Base-by-base conservation (phyloP, 441 rosid species). In the Dalechampia spathulata region DNA sequence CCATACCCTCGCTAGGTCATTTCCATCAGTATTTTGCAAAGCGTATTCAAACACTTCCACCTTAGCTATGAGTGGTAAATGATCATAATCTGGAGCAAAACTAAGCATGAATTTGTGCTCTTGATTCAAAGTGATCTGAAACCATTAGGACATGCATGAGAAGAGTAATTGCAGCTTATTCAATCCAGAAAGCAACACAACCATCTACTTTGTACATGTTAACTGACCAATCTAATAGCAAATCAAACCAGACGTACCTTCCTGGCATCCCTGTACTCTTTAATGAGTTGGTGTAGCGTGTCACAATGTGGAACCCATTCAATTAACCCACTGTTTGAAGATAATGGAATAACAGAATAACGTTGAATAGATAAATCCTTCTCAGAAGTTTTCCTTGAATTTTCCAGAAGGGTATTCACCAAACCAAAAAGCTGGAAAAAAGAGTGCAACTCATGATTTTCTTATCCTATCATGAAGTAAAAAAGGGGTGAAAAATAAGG, bases 251-350 rank as follows among this genome's bases (percentile, higher is more conserved):
- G 37, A 62, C 69, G 17, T 57, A 94, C 99, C 94, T 87, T 90
- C 76, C 98, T 77, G 16, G 94, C 92, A 77, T 94, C 99, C 65
- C 98, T 80, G 74, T 86, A 90, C 67, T 94, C 99, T 61, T 86
- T 76, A 71, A 94, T 94, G 67, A 94, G 98, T 1, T 83, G 79
- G 80, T 94, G 96, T 21, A 94, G 81, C 57, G 99, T 94, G 73
- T 94, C 99, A 46, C 99, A 94, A 71, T 88, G 74, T 30, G 98
- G 96, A 67, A 94, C 99, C 98, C 99, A 94, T 65, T 68, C 98
- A 46, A 94, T 94, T 65, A 94, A 79, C 58, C 98, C 99, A 67
- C 96, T 94, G 67, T 94, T 94, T 62, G 99, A 87, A 74, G 98
- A 94, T 58, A 94, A 73, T 37, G 98, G 99, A 68, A 94, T 94